Evolutionary conservation across 257 asterid species (phyloP).

Genomic region (Anisodus acutangulus): DNA sequence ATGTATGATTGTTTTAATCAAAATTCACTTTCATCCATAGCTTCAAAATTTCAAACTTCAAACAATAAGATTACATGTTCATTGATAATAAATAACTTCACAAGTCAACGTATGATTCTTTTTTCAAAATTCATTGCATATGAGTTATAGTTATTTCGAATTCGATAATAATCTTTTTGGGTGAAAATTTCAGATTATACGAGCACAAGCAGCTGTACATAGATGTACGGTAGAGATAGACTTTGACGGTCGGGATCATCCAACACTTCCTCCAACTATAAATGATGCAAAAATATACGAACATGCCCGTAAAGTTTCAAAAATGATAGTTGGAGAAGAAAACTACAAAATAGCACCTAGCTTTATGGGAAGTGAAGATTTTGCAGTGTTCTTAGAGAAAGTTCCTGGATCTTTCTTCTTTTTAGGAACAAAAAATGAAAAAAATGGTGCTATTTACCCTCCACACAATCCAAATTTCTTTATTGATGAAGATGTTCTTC

Average conservation of each 20-base stretch:
- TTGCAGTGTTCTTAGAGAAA: conserved; percentile 52
- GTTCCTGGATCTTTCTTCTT: conserved; percentile 45
- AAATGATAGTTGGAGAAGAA: conserved; percentile 47
- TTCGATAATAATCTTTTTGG: neutral
- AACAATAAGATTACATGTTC: neutral
- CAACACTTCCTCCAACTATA: conserved; percentile 56
- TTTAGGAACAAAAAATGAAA: conserved; percentile 49
- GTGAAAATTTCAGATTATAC: conserved; percentile 39
- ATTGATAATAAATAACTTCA: neutral
- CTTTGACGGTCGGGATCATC: conserved; percentile 49
- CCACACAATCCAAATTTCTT: conserved; percentile 57
- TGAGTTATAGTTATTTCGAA: neutral
- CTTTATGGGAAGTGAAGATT: conserved; percentile 65
- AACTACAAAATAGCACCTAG: conserved; percentile 42
- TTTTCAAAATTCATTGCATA: neutral
- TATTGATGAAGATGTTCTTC: conserved; percentile 59
- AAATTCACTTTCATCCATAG: neutral
- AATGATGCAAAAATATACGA: conserved; percentile 45
- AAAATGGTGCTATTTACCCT: conserved; percentile 46
- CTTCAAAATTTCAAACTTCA: neutral
- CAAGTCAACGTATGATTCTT: neutral
- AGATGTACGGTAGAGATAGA: conserved; percentile 46
- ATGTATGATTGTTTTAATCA: neutral
- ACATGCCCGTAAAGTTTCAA: conserved; percentile 41
- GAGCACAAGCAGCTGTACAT: conserved; percentile 51